These are phyloP conservation scores for Colletotrichum gloeosporioides DNA, from an alignment of 2,329 filamentous ascomycete species.

Conservation along the genomic window DNA sequence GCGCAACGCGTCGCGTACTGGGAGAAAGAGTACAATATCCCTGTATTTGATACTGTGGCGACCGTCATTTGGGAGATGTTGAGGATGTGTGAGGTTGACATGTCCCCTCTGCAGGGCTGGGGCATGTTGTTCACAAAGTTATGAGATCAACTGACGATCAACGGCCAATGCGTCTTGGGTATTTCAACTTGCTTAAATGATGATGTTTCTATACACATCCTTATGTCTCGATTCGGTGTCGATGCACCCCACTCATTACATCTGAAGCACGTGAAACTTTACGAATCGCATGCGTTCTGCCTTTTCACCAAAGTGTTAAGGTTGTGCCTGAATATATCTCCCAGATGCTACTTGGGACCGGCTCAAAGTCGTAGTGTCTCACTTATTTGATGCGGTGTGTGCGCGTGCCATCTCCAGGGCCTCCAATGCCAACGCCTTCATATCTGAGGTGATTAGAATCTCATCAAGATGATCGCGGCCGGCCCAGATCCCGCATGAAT, in stretches of 20 bases:
- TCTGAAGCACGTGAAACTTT: not conserved
- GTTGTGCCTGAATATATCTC: not conserved
- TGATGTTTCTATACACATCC: not conserved
- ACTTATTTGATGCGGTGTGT: not conserved
- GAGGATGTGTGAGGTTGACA: conserved; percentile 33
- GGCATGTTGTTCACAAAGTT: conserved; percentile 34
- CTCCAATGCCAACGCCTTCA: not conserved
- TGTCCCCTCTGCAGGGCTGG: conserved; percentile 34
- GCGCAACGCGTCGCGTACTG: conserved; percentile 41
- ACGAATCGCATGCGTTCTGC: not conserved
- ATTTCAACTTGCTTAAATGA: not conserved
- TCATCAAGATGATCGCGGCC: not conserved
- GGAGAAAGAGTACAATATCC: conserved; percentile 39
- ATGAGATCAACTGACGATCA: not conserved
- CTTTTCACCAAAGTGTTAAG: not conserved
- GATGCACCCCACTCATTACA: not conserved
- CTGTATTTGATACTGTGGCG: conserved; percentile 45
- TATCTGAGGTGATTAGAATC: not conserved
- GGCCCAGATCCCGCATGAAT: not conserved
- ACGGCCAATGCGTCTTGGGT: rapidly evolving
- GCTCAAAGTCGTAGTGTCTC: not conserved
- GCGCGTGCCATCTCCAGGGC: not conserved
- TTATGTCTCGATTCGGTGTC: not conserved
- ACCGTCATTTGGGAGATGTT: conserved; percentile 48
- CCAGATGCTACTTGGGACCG: not conserved